A percentile compares a stretch with the other conserved stretches of the same genome.
These are phyloP conservation scores for Pilasporangium apinafurcum DNA, from an alignment of 352 stramenopile species.

Conservation along the genomic window DNA sequence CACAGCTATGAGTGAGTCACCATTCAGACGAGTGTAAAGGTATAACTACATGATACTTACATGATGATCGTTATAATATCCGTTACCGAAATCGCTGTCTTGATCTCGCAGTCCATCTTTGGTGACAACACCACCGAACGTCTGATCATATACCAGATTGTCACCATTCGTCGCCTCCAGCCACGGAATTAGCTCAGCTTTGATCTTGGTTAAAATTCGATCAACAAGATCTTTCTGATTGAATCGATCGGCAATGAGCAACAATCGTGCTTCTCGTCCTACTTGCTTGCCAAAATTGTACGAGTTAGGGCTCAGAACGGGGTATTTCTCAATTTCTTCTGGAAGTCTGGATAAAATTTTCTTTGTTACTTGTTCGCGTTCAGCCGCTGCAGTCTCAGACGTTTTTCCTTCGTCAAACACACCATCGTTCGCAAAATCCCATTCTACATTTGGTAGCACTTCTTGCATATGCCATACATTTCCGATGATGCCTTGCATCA, in stretches of 20 bases:
- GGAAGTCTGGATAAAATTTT: conserved; percentile 36
- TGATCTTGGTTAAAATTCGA: conserved; percentile 44
- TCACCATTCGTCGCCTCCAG: conserved; percentile 54
- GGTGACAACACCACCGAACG: conserved; percentile 89
- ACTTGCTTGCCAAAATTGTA: conserved; percentile 84
- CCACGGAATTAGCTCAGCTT: conserved; percentile 53
- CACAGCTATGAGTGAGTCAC: background rate
- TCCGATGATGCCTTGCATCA: conserved; percentile 65
- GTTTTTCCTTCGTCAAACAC: conserved; percentile 32
- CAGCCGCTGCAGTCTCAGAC: conserved; percentile 14
- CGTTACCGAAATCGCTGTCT: conserved; percentile 81
- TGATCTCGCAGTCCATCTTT: conserved; percentile 65
- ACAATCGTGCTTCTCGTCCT: conserved; percentile 53
- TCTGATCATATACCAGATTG: conserved; percentile 89
- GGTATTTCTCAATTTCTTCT: conserved; percentile 47
- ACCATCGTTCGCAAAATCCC: conserved; percentile 55
- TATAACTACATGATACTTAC: conserved; percentile 23
- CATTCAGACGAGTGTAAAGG: background rate
- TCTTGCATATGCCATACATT: conserved; percentile 63
- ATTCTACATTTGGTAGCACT: conserved; percentile 42
- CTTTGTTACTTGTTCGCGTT: conserved; percentile 15
- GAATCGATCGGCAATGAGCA: conserved; percentile 78
- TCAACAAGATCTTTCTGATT: conserved; percentile 36
- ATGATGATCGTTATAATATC: conserved; percentile 85
- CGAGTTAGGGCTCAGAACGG: conserved; percentile 37